A percentile compares a stretch with the other conserved stretches of the same genome.
phyloP scores from a whole-genome alignment of 768 basidiomycete genomes.

The Leucocoprinus sp. region DNA sequence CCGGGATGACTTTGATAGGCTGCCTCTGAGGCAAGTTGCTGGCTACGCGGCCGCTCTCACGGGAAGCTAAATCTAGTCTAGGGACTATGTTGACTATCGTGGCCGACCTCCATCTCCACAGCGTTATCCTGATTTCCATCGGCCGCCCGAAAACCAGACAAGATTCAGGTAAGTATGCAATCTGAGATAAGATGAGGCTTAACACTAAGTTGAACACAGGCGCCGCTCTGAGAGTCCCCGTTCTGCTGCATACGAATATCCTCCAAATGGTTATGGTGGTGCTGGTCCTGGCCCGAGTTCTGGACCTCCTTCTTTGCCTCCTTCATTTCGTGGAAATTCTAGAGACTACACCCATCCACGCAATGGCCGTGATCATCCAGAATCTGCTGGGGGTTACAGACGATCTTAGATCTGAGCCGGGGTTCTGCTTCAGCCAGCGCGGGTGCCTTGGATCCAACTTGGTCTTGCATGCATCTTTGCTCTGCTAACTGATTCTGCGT shows the following conservation, averaged over 20 bases:
- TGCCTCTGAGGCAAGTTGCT: constrained; percentile 42
- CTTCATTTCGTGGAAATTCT: constrained; percentile 13
- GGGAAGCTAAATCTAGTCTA: constrained; percentile 18
- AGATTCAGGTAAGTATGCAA: constrained; percentile 34
- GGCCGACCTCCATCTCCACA: constrained; percentile 49
- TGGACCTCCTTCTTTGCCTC: constrained; percentile 10
- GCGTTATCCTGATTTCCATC: constrained; percentile 39
- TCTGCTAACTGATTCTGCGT: constrained; percentile 1
- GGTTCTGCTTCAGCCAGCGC: not conserved
- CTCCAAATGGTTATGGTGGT: constrained; percentile 41
- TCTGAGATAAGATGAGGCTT: not conserved
- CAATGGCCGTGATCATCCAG: constrained; percentile 37
- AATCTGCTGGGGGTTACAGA: constrained; percentile 33
- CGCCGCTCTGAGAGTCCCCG: constrained; percentile 71
- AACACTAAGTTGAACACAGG: constrained; percentile 45
- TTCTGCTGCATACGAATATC: constrained; percentile 45
- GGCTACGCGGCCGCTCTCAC: not conserved
- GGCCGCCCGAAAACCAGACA: constrained; percentile 35
- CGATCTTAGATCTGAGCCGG: constrained; percentile 22
- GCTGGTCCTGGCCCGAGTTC: constrained; percentile 7
- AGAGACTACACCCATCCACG: constrained; percentile 44
- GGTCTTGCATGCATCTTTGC: constrained; percentile 7
- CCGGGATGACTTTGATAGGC: constrained; percentile 60
- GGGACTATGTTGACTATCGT: constrained; percentile 53
- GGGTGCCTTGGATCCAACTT: not conserved